Evolutionary conservation across 805 yeast genomes (phyloP), one percentile per base, ranked within the genome.

Genomic region (Metschnikowia anglica): DNA sequence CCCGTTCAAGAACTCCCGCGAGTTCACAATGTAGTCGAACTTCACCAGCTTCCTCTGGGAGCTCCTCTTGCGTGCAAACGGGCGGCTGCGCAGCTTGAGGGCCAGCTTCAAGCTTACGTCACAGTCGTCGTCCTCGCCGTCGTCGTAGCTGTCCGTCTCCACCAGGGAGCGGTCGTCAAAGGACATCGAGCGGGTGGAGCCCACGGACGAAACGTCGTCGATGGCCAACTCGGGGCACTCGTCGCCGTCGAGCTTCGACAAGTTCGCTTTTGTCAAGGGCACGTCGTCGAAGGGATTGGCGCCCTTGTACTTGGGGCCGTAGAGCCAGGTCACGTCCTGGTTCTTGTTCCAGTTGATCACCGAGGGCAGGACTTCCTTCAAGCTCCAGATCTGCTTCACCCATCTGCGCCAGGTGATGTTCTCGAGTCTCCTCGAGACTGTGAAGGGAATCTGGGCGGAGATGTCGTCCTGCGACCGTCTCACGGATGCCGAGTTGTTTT

Each of bases 271-370:
- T 8, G 52, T 46, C 30, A 50, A 43, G 15, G 41, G 25, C 18
- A 12, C 26, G 9, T 20, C 24, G 35, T 35, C 46, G 27, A 29
- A 21, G 3, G 44, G 41, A 6, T 17, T 5, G 8, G 23, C 27
- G 13, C 19, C 16, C 10, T 32, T 39, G 43, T 58, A 59, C 43
- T 65, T 63, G 16, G 83, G 82, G 1, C 82, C 83, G 51, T 72
- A 77, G 37, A 77, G 63, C 65, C 77, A 76, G 3, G 81, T 77
- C 36, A 75, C 69, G 52, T 77, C 83, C 45, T 74, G 73, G 43
- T 63, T 69, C 53, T 77, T 77, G 51, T 65, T 69, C 83, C 83
- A 77, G 56, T 77, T 77, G 30, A 77, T 76, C 26, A 48, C 47
- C 4, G 64, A 58, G 1, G 83, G 81, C 41, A 66, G 55, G 6